Evolutionary conservation across 1,139 yeast species (phyloP), one percentile per base, ranked within the genome.

Genomic region (Geotrichum candidum): DNA sequence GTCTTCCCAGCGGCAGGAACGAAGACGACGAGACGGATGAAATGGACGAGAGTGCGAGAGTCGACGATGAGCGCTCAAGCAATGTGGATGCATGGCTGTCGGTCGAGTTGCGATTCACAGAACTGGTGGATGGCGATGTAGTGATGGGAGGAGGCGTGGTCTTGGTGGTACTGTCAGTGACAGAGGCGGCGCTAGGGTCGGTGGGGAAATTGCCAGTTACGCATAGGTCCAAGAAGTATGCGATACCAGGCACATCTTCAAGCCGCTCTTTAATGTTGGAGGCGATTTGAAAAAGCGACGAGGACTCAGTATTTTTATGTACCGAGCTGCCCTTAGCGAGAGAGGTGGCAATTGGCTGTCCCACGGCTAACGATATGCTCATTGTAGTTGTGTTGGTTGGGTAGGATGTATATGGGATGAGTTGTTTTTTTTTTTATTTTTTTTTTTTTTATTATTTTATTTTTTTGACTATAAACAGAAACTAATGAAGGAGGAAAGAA

Each of bases 271-370:
- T 82, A 63, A 91, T 77, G 23, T 78, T 76, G 51, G 81, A 74
- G 72, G 96, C 87, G 61, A 88, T 83, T 72, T 86, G 88, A 74
- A 83, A 90, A 51, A 92, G 77, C 56, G 96, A 92, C 77, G 70
- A 57, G 3, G 62, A 58, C 54, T 59, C 62, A 15, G 62, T 45
- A 7, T 60, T 35, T 23, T 38, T 38, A 38, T 38, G 61, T 18
- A 25, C 54, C 18, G 56, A 55, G 23, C 46, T 61, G 11, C 53
- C 31, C 33, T 45, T 48, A 29, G 48, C 29, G 29, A 52, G 46
- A 18, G 48, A 60, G 18, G 52, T 45, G 46, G 35, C 48, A 13
- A 48, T 51, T 13, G 57, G 41, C 53, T 38, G 45, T 38, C 45
- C 50, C 53, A 35, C 52, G 9, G 45, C 51, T 18, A 9, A 38